Evolutionary conservation across 2,329 filamentous ascomycete genomes (phyloP), one percentile per base, ranked within the genome.

Genomic region (Cercospora nicotianae): DNA sequence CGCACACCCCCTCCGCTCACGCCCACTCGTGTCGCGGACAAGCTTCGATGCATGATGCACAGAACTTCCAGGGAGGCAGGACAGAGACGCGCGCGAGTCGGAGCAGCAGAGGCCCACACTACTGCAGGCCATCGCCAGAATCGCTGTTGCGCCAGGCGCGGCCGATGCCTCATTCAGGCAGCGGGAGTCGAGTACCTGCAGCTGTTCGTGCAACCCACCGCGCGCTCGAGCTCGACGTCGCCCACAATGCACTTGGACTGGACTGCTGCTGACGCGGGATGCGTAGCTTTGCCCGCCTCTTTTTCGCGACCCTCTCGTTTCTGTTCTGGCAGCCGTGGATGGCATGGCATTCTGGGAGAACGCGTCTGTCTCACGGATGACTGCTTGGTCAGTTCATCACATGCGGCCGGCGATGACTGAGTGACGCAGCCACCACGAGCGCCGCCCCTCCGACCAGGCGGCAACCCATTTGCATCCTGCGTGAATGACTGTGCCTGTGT

Each of bases 391-490:
- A 48, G 63, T 42, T 42, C 33, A 51, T 42, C 39, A 31, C 28
- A 48, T 59, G 65, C 42, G 39, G 65, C 61, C 45, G 39, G 53
- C 53, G 53, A 26, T 67, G 65, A 67, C 61, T 64, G 60, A 33
- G 33, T 62, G 51, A 51, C 60, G 65, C 65, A 64, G 65, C 65
- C 65, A 67, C 65, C 42, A 62, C 62, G 58, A 67, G 3, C 36
- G 42, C 39, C 28, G 62, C 55, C 26, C 36, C 48, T 16, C 48
- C 18, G 10, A 53, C 26, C 48, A 26, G 36, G 16, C 36, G 36
- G 36, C 36, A 16, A 42, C 16, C 16, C 33, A 39, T 39, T 16
- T 39, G 33, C 36, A 42, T 42, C 36, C 16, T 42, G 36, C 36
- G 36, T 3, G 36, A n/a, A 42, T 53, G 48, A 23, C 20, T 53